Evolutionary conservation across 371 early-diverging fungal species (phyloP), one percentile per base, ranked within the genome.

Genomic region (Mortierella sp.): DNA sequence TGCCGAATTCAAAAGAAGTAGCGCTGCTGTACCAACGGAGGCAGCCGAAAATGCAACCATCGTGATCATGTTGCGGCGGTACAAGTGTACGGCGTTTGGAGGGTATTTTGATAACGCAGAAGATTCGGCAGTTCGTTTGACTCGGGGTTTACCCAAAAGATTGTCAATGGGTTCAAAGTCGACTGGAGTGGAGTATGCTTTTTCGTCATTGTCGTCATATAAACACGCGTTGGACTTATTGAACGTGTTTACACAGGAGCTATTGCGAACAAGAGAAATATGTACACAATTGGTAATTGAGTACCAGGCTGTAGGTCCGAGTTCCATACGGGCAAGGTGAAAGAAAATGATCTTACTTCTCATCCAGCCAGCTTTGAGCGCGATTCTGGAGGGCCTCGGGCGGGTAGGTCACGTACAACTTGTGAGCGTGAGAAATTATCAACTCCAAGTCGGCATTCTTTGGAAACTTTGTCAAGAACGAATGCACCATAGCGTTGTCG

Each of bases 391-490:
- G 65, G 9, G 83, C 57, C 58, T 77, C 78, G 0, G 87, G 86
- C 52, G 86, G 78, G 32, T 87, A 87, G 16, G 71, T 69, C 10
- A 51, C 70, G 72, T 88, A 87, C 11, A 90, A 59, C 62, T 83
- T 75, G 35, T 79, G 71, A 4, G 89, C 87, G 28, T 70, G 72
- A 20, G 80, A 68, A n/a, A 88, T 86, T 2, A 87, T 32, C 3
- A 24, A 12, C 35, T 87, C 86, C 0, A 88, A 64, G 66, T 89
- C 86, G 2, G 84, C 45, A n/a, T 86, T 73, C 52, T 83, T 83
- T 5, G 90, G 90, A 14, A 90, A 74, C 75, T 90, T 90, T 62
- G 89, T 85, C 52, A 92, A 64, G 45, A 87, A 88, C 8, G 87
- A 87, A 58, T 92, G 91, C 2, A 92, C 78, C 55, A 78, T 83